Evolutionary conservation across 2,329 filamentous ascomycete genomes (phyloP), one percentile per base, ranked within the genome.

Genomic region (Sporothrix luriei): DNA sequence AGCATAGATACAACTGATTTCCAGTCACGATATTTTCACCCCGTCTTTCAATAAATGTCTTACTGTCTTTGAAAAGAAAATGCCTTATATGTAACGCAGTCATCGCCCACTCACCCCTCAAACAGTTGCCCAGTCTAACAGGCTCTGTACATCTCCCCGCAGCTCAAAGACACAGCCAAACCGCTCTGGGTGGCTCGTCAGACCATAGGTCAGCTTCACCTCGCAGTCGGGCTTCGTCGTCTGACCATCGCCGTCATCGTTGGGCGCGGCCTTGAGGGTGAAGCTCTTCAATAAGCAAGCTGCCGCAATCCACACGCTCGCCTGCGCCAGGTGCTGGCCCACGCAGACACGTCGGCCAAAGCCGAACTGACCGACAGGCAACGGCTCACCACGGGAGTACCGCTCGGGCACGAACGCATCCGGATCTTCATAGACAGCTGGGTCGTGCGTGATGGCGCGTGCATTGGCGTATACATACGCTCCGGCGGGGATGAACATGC

Each of bases 281-380:
- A 80, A 78, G 0, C 75, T 76, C 78, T 79, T 81, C 0, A 78
- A 77, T 68, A 82, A 73, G 24, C 79, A 76, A 33, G 80, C 80
- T 73, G 81, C 78, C 46, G 78, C 74, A 3, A 82, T 77, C 72
- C 79, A 80, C 13, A 82, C 75, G 49, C 80, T 78, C 71, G 80
- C 78, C 67, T 82, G 80, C 0, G 80, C 80, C 21, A 82, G 78
- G 24, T 80, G 79, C 2, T 80, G 72, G 4, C 80, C 80, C 64
- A 81, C 81, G 51, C 82, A 83, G 0, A 84, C 81, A 3, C 85
- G 78, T 2, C 84, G 79, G 0, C 85, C 85, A 73, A 84, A 87
- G 1, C 85, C 86, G 73, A 88, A 87, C 24, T 81, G 78, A 71
- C 80, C 73, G 5, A 74, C 54, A 0, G 77, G 80, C 48, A 82